Conservation (phyloP, 805 yeast species). For the Tanozyma kutaoensis region DNA sequence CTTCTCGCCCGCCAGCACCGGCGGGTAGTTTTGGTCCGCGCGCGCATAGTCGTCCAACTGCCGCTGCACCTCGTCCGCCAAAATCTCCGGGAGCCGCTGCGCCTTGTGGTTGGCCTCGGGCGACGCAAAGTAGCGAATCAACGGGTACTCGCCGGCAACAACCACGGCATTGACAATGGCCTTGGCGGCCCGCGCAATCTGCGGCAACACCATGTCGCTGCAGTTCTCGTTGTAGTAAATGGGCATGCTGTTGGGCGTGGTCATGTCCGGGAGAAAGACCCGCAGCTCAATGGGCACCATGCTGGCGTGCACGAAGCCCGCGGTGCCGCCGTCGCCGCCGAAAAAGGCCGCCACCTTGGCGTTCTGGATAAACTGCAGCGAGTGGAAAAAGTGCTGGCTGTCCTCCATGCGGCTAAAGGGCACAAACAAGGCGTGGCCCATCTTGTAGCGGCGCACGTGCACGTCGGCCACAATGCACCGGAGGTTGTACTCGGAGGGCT, state of each 20-base stretch:
- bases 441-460: constrained; percentile 58
- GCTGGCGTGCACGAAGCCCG: constrained; percentile 19
- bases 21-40: constrained; percentile 47
- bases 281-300: constrained; percentile 56
- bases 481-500: constrained; percentile 53
- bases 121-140: constrained; percentile 52
- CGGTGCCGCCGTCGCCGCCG: constrained; percentile 14
- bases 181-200: constrained; percentile 45
- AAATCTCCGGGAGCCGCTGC: constrained; percentile 45
- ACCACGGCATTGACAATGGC: constrained; percentile 63
- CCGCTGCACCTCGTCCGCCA: constrained; percentile 61
- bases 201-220: constrained; percentile 42
- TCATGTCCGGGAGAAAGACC: constrained; percentile 53
- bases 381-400: constrained; percentile 8
- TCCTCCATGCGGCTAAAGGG: constrained; percentile 33
- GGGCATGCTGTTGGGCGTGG: constrained; percentile 46
- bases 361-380: constrained; percentile 13
- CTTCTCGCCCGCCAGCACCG: constrained; percentile 35
- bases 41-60: constrained; percentile 69
- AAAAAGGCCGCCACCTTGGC: constrained; percentile 18
- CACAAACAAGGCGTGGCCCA: constrained; percentile 59
- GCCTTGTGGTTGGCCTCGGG: constrained; percentile 39
- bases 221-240: constrained; percentile 59
- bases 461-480: constrained; percentile 72
- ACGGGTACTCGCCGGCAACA: constrained; percentile 78